Percentiles rank a stretch among this genome's conserved stretches.
Evolutionary conservation across 352 stramenopile genomes (phyloP).

Genomic region (Globisporangium polare): DNA sequence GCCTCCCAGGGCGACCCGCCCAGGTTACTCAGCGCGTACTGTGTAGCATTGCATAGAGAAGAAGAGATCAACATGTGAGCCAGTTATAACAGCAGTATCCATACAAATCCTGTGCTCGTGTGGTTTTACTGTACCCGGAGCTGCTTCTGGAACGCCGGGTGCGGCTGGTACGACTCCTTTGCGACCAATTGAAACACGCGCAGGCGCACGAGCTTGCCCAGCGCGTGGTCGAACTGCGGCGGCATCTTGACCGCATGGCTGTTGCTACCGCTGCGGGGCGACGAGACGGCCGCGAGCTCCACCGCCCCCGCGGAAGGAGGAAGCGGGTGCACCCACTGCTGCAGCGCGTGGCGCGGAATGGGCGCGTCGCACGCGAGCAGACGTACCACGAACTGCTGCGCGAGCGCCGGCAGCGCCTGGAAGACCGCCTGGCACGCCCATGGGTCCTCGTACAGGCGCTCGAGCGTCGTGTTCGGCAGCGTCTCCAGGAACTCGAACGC

Average conservation of each 20-base stretch:
- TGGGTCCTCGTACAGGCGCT: constrained; percentile 78
- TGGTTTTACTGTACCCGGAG: constrained; percentile 33
- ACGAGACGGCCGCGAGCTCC: not conserved
- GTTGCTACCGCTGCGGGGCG: constrained; percentile 6
- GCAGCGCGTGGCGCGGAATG: constrained; percentile 45
- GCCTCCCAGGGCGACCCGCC: constrained; percentile 74
- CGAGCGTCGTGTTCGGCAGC: constrained; percentile 65
- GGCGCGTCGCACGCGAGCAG: constrained; percentile 62
- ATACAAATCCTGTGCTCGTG: not conserved
- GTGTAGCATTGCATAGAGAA: not conserved
- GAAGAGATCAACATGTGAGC: not conserved
- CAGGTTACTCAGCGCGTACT: constrained; percentile 65
- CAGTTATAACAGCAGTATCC: not conserved
- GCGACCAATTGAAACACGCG: constrained; percentile 43
- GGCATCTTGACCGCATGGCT: constrained; percentile 29
- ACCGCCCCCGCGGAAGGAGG: constrained; percentile 3
- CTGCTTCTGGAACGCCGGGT: constrained; percentile 58
- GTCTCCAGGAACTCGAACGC: constrained; percentile 86
- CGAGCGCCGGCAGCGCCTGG: constrained; percentile 78
- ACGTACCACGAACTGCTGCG: constrained; percentile 90
- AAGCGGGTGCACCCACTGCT: constrained; percentile 66
- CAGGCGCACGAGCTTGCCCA: constrained; percentile 55
- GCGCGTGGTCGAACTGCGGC: constrained; percentile 42
- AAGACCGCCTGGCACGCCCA: constrained; percentile 90
- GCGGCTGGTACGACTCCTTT: constrained; percentile 38